Percentiles rank a stretch among this genome's conserved stretches.
phyloP scores from a whole-genome alignment of 176 grass and related monocot species.

The Lolium rigidum region DNA sequence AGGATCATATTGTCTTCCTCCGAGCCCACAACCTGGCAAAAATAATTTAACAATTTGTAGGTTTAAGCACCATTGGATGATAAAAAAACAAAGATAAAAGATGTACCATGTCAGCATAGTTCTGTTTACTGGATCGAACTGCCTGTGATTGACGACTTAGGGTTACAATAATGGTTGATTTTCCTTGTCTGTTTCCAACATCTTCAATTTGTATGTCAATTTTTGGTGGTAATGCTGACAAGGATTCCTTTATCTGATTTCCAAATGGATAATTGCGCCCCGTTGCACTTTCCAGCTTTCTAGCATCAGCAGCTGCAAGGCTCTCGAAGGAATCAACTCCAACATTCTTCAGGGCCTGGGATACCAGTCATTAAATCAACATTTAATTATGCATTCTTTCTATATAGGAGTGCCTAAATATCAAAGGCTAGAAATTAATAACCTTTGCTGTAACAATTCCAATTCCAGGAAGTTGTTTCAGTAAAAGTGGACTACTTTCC shows the following conservation, averaged over 20 bases:
- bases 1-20: constrained; percentile 91
- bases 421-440: constrained; percentile 33
- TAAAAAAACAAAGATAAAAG: constrained; percentile 19
- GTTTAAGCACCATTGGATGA: constrained; percentile 42
- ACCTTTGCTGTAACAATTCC: constrained; percentile 99
- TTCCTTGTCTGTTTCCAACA: constrained; percentile 63
- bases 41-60: constrained; percentile 8
- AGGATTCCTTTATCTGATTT: constrained; percentile 78
- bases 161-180: constrained; percentile 68
- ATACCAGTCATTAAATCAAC: constrained; percentile 45
- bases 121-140: constrained; percentile 61
- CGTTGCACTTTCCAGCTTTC: constrained; percentile 88
- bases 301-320: constrained; percentile 79
- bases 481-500: constrained; percentile 79
- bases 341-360: constrained; percentile 70
- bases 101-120: constrained; percentile 79
- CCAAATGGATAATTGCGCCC: constrained; percentile 92
- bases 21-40: constrained; percentile 82
- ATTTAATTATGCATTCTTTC: constrained; percentile 26
- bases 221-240: constrained; percentile 78
- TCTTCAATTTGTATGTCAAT: constrained; percentile 79
- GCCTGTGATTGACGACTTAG: constrained; percentile 61
- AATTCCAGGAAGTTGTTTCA: constrained; percentile 95
- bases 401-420: constrained; percentile 22
- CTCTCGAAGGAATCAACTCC: constrained; percentile 80